Base-by-base conservation (phyloP, 2,329 filamentous ascomycete genomes). In the Pyrenophora graminea region DNA sequence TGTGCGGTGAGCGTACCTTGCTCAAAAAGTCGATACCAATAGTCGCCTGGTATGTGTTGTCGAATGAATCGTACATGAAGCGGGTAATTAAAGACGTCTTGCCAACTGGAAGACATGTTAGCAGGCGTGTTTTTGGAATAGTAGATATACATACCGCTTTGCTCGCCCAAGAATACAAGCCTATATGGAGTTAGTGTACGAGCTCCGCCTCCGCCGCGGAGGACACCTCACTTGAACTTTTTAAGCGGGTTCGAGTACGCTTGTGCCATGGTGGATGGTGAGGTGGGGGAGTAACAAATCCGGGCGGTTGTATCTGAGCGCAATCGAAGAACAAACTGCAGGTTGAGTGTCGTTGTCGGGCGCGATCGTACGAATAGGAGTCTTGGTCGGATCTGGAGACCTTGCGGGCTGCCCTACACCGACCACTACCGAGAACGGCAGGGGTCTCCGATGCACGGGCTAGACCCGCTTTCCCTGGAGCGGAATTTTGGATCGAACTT, bases 1-100 rank as follows among this genome's bases (percentile, higher is more conserved):
- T 34, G 10, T 21, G n/a, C 19, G 30, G 36, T 18, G 10, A 30
- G 49, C 62, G 51, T 81, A 90, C 91, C 88, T 99, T 99, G 70
- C 92, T 97, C 63, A 99, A 85, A 74, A 99, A 99, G 78, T 99
- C 94, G 79, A 99, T 99, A 71, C 94, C 94, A 72, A 99, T 97
- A 33, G 94, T 99, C 51, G 94, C 94, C 78, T 99, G 94, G 80
- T 99, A 99, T 82, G 93, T 97, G 79, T 96, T 97, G 82, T 99
- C 94, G 81, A 99, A 99, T 40, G 94, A 97, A 78, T 99, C 94
- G 82, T 99, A 99, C 94, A 99, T 99, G 82, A 99, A 99, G 61
- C 94, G 88, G 62, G 94, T 99, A 75, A 99, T 99, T 67, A 99
- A 80, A 56, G 94, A 99, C 27, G 94, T 99, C 81, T 99, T 99